These are phyloP conservation scores for Pelargonium fulgidum DNA, from an alignment of 441 rosid species.

Conservation along the genomic window DNA sequence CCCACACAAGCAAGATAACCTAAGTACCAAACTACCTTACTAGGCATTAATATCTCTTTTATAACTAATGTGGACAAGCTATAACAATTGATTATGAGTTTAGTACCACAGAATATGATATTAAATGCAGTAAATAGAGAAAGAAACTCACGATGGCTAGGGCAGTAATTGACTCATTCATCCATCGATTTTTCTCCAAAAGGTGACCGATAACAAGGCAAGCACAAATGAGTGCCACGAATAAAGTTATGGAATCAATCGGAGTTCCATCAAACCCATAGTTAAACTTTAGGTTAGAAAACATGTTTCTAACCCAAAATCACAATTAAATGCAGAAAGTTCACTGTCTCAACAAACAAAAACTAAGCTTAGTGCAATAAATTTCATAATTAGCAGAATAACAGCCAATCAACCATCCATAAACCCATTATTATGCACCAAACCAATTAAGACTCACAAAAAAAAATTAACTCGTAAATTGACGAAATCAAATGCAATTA, in stretches of 20 bases:
- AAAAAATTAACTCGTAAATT: too few relatives aligned
- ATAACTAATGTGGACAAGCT: background rate
- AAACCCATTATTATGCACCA: background rate
- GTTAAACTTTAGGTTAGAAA: background rate
- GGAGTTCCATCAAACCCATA: background rate
- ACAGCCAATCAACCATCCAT: background rate
- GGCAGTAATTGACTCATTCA: conserved; percentile 89
- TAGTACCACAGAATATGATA: background rate
- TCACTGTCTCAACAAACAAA: background rate
- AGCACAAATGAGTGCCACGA: conserved; percentile 76
- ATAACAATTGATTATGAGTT: background rate
- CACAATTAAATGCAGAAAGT: background rate
- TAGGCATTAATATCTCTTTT: background rate
- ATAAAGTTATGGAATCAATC: conserved; percentile 22
- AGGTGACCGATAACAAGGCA: conserved; percentile 84
- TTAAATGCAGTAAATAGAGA: background rate
- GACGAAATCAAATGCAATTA: background rate
- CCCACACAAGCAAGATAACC: background rate
- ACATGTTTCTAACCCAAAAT: background rate
- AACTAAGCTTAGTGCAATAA: background rate
- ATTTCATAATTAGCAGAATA: too few relatives aligned
- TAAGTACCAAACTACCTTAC: background rate
- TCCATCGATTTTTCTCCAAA: conserved; percentile 73
- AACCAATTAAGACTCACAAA: too few relatives aligned
- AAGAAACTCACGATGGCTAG: conserved; percentile 53